These are phyloP conservation scores for Geotrichum citri-aurantii DNA, from an alignment of 1,139 yeast species.

Conservation along the genomic window DNA sequence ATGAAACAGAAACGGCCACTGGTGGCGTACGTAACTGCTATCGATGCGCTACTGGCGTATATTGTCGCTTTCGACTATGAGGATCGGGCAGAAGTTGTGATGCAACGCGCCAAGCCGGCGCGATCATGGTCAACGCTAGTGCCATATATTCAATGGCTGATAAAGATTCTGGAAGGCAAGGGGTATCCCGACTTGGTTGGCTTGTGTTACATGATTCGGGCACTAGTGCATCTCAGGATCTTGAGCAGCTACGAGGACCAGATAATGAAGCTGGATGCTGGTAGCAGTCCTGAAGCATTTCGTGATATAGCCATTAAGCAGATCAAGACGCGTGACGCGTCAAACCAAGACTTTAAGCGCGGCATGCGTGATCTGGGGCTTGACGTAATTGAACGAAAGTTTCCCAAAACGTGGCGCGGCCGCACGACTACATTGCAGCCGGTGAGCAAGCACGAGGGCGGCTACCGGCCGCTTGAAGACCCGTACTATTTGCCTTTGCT, in stretches of 20 bases:
- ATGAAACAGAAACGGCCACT: constrained; percentile 23
- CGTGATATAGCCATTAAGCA: constrained; percentile 18
- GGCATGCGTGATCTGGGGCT: constrained; percentile 31
- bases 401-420: constrained; percentile 32
- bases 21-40: constrained; percentile 31
- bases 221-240: constrained; percentile 34
- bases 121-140: constrained; percentile 37
- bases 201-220: constrained; percentile 35
- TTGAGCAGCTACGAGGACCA: constrained; percentile 21
- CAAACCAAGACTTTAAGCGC: constrained; percentile 33
- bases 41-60: constrained; percentile 38
- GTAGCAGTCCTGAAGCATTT: constrained; percentile 11
- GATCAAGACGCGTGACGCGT: constrained; percentile 25
- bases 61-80: constrained; percentile 40
- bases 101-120: constrained; percentile 27
- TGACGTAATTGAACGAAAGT: constrained; percentile 27
- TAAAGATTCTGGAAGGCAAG: constrained; percentile 26
- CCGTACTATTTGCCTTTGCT: constrained; percentile 38
- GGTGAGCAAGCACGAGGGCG: constrained; percentile 26
- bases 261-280: constrained; percentile 1
- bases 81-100: constrained; percentile 33
- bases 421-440: constrained; percentile 22
- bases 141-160: constrained; percentile 33
- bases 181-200: constrained; percentile 29
- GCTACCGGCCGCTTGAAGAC: constrained; percentile 35